Base-by-base conservation (phyloP, 176 grass and related monocot genomes). In the Rhynchospora breviuscula region DNA sequence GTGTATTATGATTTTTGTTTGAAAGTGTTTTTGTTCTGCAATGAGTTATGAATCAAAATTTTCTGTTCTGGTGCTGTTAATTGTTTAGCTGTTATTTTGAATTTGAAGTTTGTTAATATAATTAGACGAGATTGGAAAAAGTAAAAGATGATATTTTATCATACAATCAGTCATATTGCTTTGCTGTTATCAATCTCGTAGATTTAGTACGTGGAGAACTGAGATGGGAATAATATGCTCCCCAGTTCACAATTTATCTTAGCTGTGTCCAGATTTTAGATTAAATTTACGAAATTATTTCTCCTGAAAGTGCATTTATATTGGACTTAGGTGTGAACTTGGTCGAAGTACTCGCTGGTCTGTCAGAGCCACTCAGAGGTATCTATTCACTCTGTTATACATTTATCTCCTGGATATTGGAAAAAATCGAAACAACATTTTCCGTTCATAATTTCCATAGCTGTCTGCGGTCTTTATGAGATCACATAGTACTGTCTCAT, bases 41-140 rank as follows among this genome's bases (percentile, higher is more conserved):
- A 73, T 23, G 69, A 73, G 14, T 78, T 57, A 35, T 78, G 51
- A 78, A 78, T 57, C 52, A 78, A 78, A 57, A 33, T 31, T 54
- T 57, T 78, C 51, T 78, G 14, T 78, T 78, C 19, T 68, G 19
- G 13, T 74, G 70, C 51, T 74, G 70, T 21, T 68, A 18, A 68
- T 14, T 68, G 40, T 68, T 18, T 33, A 68, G 31, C 40, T 68
- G 65, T 12, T 68, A 40, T 68, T 59, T 68, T 43, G 2, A 68
- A 15, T 68, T 43, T 68, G 65, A 68, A 68, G 65, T 43, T 13
- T 68, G 65, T 43, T 68, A 43, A 68, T 68, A 68, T 68, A 43
- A 67, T 33, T 67, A 67, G 64, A 67, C 64, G 64, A 67, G 64
- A 35, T 67, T 67, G 13, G 6, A 31, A 14, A 67, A 67, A 40